Conservation (phyloP, 2,329 filamentous ascomycete genomes). For the Corinectria fuckeliana region DNA sequence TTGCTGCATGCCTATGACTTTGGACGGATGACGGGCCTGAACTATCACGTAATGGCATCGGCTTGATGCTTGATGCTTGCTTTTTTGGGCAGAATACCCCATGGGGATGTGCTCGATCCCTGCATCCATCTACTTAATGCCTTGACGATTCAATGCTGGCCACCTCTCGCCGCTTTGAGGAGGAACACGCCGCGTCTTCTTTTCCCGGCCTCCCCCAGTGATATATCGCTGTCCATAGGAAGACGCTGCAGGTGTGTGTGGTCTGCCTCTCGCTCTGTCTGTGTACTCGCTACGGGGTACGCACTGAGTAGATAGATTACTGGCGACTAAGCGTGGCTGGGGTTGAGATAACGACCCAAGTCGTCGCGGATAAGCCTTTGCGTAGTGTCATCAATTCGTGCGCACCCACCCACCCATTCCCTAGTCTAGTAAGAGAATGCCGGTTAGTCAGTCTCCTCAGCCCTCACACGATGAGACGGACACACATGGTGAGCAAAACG, state of each 20-base stretch:
- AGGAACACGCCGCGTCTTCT: too few species aligned
- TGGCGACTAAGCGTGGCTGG: too few species aligned
- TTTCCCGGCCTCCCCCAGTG: too few species aligned
- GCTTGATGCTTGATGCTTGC: neutral
- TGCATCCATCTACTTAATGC: too few species aligned
- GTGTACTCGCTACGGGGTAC: slow-evolving; percentile 8
- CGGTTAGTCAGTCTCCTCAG: too few species aligned
- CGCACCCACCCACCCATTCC: slow-evolving; percentile 4
- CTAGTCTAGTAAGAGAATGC: too few species aligned
- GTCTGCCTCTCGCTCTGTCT: neutral
- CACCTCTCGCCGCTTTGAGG: too few species aligned
- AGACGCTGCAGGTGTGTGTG: neutral
- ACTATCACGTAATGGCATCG: slow-evolving; percentile 22
- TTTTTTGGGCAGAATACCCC: slow-evolving; percentile 10
- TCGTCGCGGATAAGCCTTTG: slow-evolving; percentile 15
- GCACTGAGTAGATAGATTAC: neutral
- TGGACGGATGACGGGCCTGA: slow-evolving; percentile 1
- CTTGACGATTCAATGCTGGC: too few species aligned
- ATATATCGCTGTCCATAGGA: neutral
- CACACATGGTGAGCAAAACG: neutral
- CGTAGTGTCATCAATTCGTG: slow-evolving; percentile 10
- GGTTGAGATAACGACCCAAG: slow-evolving; percentile 11
- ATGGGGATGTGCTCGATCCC: slow-evolving; percentile 6
- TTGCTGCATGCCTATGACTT: slow-evolving; percentile 3
- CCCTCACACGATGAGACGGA: slow-evolving; percentile 12